Evolutionary conservation across 2,329 filamentous ascomycete species (phyloP).

Genomic region (Colletotrichum orbiculare): DNA sequence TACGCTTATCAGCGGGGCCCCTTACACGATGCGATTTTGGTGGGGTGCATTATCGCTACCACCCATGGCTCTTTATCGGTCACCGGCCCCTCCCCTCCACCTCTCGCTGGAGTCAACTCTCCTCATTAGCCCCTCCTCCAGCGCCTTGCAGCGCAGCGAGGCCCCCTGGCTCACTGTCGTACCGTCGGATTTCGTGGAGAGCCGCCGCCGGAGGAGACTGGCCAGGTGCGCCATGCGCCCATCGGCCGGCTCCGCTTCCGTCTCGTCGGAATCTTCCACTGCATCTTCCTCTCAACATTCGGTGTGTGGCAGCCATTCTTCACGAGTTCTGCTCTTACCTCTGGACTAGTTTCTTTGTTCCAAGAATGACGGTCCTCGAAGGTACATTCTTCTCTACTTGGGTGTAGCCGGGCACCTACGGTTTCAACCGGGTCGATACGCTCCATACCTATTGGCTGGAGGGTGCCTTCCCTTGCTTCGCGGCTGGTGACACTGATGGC

Average conservation of each 20-base stretch:
- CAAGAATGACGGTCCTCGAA: too few relatives aligned
- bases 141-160: neutral
- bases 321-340: too few relatives aligned
- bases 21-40: conserved; percentile 9
- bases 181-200: conserved; percentile 14
- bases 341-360: too few relatives aligned
- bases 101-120: neutral
- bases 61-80: too few relatives aligned
- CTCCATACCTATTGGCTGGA: too few relatives aligned
- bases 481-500: too few relatives aligned
- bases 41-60: conserved; percentile 29
- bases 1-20: conserved; percentile 32
- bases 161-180: neutral
- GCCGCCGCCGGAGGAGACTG: conserved; percentile 6
- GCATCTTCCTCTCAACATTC: neutral
- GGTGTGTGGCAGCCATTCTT: too few relatives aligned
- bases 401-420: too few relatives aligned
- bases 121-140: conserved; percentile 5
- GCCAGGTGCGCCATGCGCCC: neutral
- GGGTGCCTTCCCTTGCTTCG: too few relatives aligned
- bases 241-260: conserved; percentile 34
- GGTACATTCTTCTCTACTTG: too few relatives aligned
- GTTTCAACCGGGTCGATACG: too few relatives aligned
- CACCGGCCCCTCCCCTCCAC: conserved; percentile 17
- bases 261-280: conserved; percentile 30